Conservation (phyloP, 2,329 filamentous ascomycete species). For the Curvularia lunata region DNA sequence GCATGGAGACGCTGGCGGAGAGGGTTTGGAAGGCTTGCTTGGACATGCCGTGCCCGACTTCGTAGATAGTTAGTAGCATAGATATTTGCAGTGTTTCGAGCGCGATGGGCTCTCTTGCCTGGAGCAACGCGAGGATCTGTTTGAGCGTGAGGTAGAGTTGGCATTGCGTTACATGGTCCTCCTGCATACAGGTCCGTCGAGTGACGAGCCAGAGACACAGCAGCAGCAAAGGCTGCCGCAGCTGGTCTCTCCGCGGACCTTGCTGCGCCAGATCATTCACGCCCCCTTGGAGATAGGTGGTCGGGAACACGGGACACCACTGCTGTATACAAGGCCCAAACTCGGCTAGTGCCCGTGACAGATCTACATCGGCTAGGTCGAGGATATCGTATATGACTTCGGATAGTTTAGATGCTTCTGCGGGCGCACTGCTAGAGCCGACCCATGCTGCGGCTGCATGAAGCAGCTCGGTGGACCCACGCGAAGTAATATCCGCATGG, state of each 20-base stretch:
- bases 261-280: constrained; percentile 6
- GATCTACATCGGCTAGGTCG: constrained; percentile 8
- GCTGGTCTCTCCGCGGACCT: constrained; percentile 2
- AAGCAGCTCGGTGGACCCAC: constrained; percentile 14
- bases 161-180: constrained; percentile 4
- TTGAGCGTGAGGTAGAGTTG: constrained; percentile 20
- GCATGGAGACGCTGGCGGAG: constrained; percentile 5
- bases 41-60: constrained; percentile 18
- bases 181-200: constrained; percentile 9
- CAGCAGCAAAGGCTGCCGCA: constrained; percentile 5
- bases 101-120: not conserved
- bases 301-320: constrained; percentile 23
- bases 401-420: constrained; percentile 3
- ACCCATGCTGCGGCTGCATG: constrained; percentile 7
- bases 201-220: constrained; percentile 18
- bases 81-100: constrained; percentile 13
- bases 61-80: constrained; percentile 20
- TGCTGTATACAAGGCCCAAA: constrained; percentile 24
- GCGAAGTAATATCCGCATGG: constrained; percentile 2
- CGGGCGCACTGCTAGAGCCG: constrained; percentile 2
- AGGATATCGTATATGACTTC: constrained; percentile 8
- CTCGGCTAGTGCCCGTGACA: constrained; percentile 11
- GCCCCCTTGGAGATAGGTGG: constrained; percentile 12
- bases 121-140: constrained; percentile 10
- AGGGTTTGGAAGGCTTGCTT: constrained; percentile 17